phyloP scores from a whole-genome alignment of 2,329 filamentous ascomycete genomes.

The Cercospora citrullina region DNA sequence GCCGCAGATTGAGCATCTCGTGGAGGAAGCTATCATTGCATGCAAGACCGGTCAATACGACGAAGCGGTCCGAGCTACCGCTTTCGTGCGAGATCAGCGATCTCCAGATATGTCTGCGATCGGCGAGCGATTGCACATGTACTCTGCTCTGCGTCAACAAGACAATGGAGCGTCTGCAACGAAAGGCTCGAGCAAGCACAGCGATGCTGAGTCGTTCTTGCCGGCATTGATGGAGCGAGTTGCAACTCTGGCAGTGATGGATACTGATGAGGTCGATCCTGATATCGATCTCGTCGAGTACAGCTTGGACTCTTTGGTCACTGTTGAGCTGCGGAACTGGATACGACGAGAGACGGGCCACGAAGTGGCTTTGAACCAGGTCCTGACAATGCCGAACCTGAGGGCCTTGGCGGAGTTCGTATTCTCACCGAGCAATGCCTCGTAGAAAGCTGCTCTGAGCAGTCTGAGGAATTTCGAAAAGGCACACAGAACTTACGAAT shows the following conservation, averaged over 20 bases:
- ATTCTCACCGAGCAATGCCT: neutral
- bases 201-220: neutral
- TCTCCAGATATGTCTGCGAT: neutral
- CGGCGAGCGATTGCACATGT: neutral
- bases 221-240: neutral
- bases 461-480: neutral
- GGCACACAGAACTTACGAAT: neutral
- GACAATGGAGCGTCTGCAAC: neutral
- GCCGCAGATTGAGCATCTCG: neutral
- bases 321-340: neutral
- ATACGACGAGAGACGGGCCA: neutral
- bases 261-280: neutral
- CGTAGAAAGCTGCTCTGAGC: neutral
- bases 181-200: neutral
- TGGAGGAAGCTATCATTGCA: neutral
- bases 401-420: neutral
- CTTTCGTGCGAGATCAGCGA: neutral
- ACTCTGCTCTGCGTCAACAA: neutral
- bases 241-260: neutral
- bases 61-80: neutral
- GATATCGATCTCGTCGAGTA: neutral
- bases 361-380: neutral
- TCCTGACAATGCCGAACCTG: neutral
- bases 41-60: neutral
- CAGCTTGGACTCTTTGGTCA: neutral